Evolutionary conservation across 2,329 filamentous ascomycete genomes (phyloP), one percentile per base, ranked within the genome.

Genomic region (Penicillium frequentans): DNA sequence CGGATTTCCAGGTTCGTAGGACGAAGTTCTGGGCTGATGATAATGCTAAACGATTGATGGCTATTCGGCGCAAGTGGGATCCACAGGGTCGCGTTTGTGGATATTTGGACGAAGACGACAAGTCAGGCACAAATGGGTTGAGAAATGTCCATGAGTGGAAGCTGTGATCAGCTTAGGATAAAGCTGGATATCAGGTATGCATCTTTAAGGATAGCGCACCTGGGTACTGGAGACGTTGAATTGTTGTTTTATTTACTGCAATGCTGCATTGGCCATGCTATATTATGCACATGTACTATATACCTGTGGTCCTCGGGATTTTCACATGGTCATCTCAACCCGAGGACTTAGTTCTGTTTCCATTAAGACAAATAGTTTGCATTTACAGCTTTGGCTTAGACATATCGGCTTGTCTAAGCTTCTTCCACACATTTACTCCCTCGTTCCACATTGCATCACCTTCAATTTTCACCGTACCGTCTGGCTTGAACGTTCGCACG

Each of bases 1-100:
- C 80, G 0, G 82, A 85, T 64, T 84, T 84, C 57, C 79, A 80
- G 64, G 65, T 71, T 10, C 72, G 81, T 6, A 68, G 67, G 58
- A 78, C 79, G 0, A 76, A 69, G 59, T 84, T 79, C 64, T 85
- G 82, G 82, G 69, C 70, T 3, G 71, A 75, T 5, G 71, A 77
- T 48, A 70, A 78, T 37, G 79, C 71, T 2, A 63, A 62, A 50
- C 75, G 65, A 54, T 54, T 84, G 52, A 79, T 75, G 74, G 69
- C 73, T 19, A 65, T 84, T 26, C 58, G 67, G 0, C 52, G 51
- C 2, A 57, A 58, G 21, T 66, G 62, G 61, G 69, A 72, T 55
- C 68, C 70, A 0, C n/a, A 56, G 3, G 66, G 66, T 1, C 56
- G 63, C 3, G 61, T 71, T 7, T 70, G 68, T 47, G 80, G 80